Percentiles rank a stretch among this genome's conserved stretches.
Evolutionary conservation across 1,139 yeast genomes (phyloP).

Genomic region (Taiozyma sp.): DNA sequence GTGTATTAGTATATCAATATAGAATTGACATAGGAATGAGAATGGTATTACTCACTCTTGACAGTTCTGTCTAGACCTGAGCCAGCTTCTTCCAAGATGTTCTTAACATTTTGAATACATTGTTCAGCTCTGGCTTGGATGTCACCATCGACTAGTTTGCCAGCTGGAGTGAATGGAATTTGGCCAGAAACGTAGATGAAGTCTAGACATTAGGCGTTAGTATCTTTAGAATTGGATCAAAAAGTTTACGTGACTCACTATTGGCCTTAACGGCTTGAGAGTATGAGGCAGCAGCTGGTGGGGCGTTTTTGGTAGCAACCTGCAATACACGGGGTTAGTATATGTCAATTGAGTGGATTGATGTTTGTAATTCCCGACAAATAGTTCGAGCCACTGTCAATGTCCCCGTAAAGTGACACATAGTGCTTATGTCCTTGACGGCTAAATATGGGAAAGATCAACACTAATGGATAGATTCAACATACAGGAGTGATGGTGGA

Average conservation of each 20-base stretch:
- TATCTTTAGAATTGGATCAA: not conserved
- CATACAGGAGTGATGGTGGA: conserved; percentile 45
- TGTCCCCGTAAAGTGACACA: not conserved
- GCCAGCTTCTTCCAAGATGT: conserved; percentile 76
- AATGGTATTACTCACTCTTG: conserved; percentile 34
- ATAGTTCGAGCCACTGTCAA: not conserved
- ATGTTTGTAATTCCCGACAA: not conserved
- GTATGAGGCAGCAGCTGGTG: conserved; percentile 94
- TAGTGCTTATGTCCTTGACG: not conserved
- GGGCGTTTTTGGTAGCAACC: conserved; percentile 73
- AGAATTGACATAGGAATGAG: not conserved
- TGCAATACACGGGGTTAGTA: conserved; percentile 18
- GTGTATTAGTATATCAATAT: not conserved
- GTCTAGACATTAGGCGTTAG: conserved; percentile 34
- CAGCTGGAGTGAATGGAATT: conserved; percentile 83
- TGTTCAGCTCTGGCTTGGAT: conserved; percentile 84
- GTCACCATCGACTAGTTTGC: conserved; percentile 71
- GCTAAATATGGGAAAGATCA: not conserved
- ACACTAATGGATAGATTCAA: conserved; percentile 5
- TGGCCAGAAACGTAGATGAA: conserved; percentile 93
- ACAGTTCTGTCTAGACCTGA: conserved; percentile 79
- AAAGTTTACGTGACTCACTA: conserved; percentile 37
- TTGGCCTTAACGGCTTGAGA: conserved; percentile 90
- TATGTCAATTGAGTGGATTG: not conserved
- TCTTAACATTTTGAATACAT: conserved; percentile 70